Evolutionary conservation across 108 stramenopile genomes (phyloP).

Genomic region (Craspedostauros australis): DNA sequence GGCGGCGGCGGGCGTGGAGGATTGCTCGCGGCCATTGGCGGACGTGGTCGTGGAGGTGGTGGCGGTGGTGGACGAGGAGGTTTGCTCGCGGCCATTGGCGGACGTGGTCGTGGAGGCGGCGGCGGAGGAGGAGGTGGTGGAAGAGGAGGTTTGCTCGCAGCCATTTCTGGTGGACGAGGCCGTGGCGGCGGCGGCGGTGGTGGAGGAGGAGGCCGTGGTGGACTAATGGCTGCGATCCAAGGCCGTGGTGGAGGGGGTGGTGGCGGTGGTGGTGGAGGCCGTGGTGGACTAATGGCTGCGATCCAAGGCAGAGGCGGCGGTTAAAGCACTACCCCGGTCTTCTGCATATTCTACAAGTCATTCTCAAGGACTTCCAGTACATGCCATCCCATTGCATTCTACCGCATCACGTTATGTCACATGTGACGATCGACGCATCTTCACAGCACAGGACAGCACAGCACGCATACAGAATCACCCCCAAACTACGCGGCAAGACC

Average conservation of each 20-base stretch:
- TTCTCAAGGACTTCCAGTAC: too few relatives aligned
- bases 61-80: constrained; percentile 31
- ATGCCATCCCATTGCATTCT: too few relatives aligned
- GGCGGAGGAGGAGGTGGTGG: constrained; percentile 20
- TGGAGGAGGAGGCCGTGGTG: constrained; percentile 35
- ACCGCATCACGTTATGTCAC: too few relatives aligned
- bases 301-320: constrained; percentile 36
- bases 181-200: constrained; percentile 13
- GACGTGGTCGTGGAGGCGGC: constrained; percentile 13
- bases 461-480: too few relatives aligned
- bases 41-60: constrained; percentile 22
- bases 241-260: constrained; percentile 27
- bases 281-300: constrained; percentile 46
- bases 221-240: constrained; percentile 41
- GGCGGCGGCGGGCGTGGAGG: constrained; percentile 9
- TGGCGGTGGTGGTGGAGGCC: constrained; percentile 21
- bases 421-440: too few relatives aligned
- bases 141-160: constrained; percentile 18
- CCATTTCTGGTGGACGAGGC: constrained; percentile 14
- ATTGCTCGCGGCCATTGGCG: constrained; percentile 22
- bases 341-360: too few relatives aligned
- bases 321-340: too few relatives aligned
- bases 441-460: too few relatives aligned
- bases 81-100: constrained; percentile 21
- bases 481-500: too few relatives aligned